These are phyloP conservation scores for Pseudocohnilembus persalinus DNA, from an alignment of 169 alveolate species.

Conservation along the genomic window DNA sequence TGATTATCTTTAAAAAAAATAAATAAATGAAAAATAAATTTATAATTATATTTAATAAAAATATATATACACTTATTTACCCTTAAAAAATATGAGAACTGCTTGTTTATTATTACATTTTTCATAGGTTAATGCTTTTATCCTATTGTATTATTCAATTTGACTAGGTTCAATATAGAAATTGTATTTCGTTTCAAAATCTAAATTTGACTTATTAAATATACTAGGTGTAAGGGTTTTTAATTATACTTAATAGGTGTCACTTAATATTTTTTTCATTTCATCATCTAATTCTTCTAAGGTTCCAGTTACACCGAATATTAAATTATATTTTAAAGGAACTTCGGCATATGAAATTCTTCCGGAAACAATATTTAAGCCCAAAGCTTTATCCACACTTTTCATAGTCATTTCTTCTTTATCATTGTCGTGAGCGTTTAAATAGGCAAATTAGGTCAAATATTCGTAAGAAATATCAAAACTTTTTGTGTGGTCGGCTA, in stretches of 20 bases:
- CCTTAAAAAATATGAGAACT: too few species aligned
- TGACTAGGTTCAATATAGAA: not conserved
- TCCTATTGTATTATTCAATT: too few species aligned
- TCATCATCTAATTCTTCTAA: not conserved
- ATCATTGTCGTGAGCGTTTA: not conserved
- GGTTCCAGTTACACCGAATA: constrained; percentile 8
- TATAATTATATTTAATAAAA: not conserved
- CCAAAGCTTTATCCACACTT: not conserved
- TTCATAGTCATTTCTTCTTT: not conserved
- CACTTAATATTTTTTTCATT: not conserved
- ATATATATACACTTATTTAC: not conserved
- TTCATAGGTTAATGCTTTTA: too few species aligned
- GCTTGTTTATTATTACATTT: too few species aligned
- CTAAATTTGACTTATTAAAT: not conserved
- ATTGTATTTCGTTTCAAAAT: not conserved
- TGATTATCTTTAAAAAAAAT: not conserved
- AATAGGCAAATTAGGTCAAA: not conserved
- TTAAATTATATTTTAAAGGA: not conserved
- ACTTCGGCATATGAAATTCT: not conserved
- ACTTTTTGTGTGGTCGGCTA: not conserved
- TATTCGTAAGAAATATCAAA: not conserved
- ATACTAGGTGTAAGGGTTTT: not conserved
- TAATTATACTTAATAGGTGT: not conserved
- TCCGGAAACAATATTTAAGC: not conserved
- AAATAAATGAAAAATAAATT: too few species aligned